Evolutionary conservation across 2,329 filamentous ascomycete species (phyloP), one percentile per base, ranked within the genome.

Genomic region (Pseudofabraea citricarpa): DNA sequence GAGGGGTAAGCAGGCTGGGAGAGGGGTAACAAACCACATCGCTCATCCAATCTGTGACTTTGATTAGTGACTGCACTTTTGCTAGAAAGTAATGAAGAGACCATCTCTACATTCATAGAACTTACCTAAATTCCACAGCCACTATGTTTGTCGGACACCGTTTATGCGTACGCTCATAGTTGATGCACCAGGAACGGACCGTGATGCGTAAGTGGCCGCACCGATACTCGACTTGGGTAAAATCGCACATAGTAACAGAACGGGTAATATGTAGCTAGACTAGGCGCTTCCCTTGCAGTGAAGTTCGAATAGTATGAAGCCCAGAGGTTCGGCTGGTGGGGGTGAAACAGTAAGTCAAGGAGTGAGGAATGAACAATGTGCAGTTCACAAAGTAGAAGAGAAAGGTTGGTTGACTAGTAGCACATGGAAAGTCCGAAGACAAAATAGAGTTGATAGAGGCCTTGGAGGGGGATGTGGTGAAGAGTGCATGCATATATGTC

Each of bases 61-160:
- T 22, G 18, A 5, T 20, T 22, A 31, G 27, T 37, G 23, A 12
- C 19, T 20, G 32, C 23, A n/a, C 10, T 13, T 15, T 20, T n/a
- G 9, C 15, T 21, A 36, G 19, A 36, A 15, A 35, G 19, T 35
- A 8, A 8, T 27, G 24, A 8, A 27, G 13, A 35, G 4, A 35
- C n/a, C 19, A 10, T 4, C 5, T 8, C 19, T 13, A 19, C 16
- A 22, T 13, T 6, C 7, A 13, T 18, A 36, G 35, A 9, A 22
- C 19, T 22, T 37, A 37, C 35, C 35, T 37, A 12, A 37, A 37
- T 37, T 37, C 35, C 10, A 37, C 35, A 12, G 35, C 35, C 6
- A 37, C 35, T 9, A 37, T 22, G 19, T 37, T 37, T 8, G 35
- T 37, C 10, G 35, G 35, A 24, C 35, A 37, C 10, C 35, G 35